phyloP scores from a whole-genome alignment of 179 eudicot genomes.

The Camellia oleifera region DNA sequence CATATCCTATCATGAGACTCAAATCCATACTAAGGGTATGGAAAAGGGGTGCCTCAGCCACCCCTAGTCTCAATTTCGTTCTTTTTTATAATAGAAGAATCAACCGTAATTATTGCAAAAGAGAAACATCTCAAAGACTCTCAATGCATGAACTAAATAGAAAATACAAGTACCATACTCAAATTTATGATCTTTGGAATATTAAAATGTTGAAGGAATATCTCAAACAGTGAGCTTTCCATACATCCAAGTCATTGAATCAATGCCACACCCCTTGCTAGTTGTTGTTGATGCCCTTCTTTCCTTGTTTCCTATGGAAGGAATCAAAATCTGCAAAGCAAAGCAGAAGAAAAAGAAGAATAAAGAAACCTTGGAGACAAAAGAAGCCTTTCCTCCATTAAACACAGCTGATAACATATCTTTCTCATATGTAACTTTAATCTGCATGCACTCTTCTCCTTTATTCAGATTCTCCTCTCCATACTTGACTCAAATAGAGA shows the following conservation, averaged over 20 bases:
- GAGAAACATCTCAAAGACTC: too few relatives aligned
- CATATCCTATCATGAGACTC: too few relatives aligned
- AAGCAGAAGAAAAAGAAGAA: conserved; percentile 17
- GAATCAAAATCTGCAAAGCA: conserved; percentile 39
- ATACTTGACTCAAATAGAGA: not conserved
- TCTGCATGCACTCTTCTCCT: conserved; percentile 10
- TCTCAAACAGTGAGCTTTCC: not conserved
- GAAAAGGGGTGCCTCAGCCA: too few relatives aligned
- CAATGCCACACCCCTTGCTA: not conserved
- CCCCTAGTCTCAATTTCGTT: too few relatives aligned
- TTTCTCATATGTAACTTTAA: not conserved
- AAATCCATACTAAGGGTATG: too few relatives aligned
- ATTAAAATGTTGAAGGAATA: not conserved
- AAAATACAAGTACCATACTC: too few relatives aligned
- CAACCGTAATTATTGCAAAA: too few relatives aligned
- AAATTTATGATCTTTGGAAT: not conserved
- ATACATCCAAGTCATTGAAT: not conserved
- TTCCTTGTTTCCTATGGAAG: conserved; percentile 52
- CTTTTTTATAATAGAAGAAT: too few relatives aligned
- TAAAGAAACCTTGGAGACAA: conserved; percentile 37
- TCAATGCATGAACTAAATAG: too few relatives aligned
- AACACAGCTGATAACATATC: not conserved
- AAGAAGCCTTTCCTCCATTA: conserved; percentile 37
- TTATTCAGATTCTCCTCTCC: conserved; percentile 36
- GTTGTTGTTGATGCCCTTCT: conserved; percentile 42